Evolutionary conservation across 352 stramenopile species (phyloP).

Genomic region (Globisporangium alternatum): DNA sequence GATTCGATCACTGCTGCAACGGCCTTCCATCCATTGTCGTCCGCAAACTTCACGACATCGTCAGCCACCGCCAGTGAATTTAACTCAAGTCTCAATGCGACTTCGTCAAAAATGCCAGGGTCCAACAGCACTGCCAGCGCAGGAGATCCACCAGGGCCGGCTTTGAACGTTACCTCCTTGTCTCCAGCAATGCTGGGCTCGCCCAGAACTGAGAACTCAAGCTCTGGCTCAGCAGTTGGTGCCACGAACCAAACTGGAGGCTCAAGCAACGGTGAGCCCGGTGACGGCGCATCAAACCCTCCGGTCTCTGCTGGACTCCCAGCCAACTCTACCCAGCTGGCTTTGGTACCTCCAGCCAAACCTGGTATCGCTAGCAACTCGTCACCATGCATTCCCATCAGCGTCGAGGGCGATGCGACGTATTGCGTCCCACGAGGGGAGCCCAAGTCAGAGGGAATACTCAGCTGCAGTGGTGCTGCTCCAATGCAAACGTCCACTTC

Average conservation of each 20-base stretch:
- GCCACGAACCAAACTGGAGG: not conserved
- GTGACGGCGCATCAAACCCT: not conserved
- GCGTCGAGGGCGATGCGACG: constrained; percentile 1
- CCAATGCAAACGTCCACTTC: not conserved
- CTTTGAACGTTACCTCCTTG: not conserved
- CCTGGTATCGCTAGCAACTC: not conserved
- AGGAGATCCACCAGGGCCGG: not conserved
- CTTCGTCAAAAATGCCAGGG: not conserved
- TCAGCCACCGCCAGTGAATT: not conserved
- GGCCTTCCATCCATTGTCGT: not conserved
- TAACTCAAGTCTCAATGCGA: not conserved
- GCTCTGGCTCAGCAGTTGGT: not conserved
- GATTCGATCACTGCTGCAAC: not conserved
- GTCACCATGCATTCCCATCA: not conserved
- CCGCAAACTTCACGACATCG: not conserved
- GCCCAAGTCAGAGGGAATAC: not conserved
- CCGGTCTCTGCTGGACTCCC: not conserved
- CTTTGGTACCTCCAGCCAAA: not conserved
- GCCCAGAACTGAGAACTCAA: not conserved
- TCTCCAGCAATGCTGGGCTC: not conserved
- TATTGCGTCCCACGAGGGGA: not conserved
- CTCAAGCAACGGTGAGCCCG: not conserved
- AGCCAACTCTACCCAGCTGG: not conserved
- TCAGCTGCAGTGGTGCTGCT: constrained; percentile 7
- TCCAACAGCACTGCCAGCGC: not conserved